Percentiles rank a stretch among this genome's conserved stretches.
These are phyloP conservation scores for Botrytis tulipae DNA, from an alignment of 2,329 filamentous ascomycete species.

Conservation along the genomic window DNA sequence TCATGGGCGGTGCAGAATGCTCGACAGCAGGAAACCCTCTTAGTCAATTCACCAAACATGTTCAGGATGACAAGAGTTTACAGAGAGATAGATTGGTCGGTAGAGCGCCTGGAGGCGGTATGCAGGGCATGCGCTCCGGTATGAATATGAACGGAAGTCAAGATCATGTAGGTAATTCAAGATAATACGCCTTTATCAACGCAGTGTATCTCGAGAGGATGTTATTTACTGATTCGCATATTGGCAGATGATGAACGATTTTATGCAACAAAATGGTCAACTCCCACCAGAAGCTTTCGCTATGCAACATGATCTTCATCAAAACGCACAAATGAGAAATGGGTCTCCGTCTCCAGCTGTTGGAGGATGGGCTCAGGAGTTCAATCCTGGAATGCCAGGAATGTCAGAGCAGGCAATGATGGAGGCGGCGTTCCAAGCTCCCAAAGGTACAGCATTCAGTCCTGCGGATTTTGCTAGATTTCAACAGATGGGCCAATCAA, in stretches of 20 bases:
- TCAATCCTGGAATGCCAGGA: slow-evolving; percentile 54
- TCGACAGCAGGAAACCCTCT: slow-evolving; percentile 94
- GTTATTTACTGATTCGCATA: slow-evolving; percentile 17
- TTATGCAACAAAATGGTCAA: slow-evolving; percentile 74
- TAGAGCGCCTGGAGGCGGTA: slow-evolving; percentile 65
- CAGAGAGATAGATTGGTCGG: slow-evolving; percentile 87
- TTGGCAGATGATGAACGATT: slow-evolving; percentile 83
- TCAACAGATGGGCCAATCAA: slow-evolving; percentile 64
- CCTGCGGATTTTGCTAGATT: slow-evolving; percentile 87
- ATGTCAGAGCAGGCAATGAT: slow-evolving; percentile 59
- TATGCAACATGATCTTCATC: slow-evolving; percentile 38
- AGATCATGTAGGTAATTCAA: slow-evolving; percentile 58
- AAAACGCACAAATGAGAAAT: slow-evolving; percentile 31
- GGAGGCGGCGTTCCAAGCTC: slow-evolving; percentile 67
- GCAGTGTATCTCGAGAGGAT: background rate
- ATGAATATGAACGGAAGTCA: slow-evolving; percentile 52
- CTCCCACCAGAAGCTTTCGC: slow-evolving; percentile 45
- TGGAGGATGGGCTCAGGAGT: slow-evolving; percentile 63
- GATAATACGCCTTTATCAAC: background rate
- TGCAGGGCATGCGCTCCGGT: slow-evolving; percentile 71
- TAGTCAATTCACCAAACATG: slow-evolving; percentile 96
- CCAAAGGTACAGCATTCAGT: slow-evolving; percentile 63
- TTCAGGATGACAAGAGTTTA: slow-evolving; percentile 91
- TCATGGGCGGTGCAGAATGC: slow-evolving; percentile 93
- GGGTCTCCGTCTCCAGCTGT: slow-evolving; percentile 39